These are phyloP conservation scores for Chytridiales sp. DNA, from an alignment of 371 early-diverging fungal species.

Conservation along the genomic window DNA sequence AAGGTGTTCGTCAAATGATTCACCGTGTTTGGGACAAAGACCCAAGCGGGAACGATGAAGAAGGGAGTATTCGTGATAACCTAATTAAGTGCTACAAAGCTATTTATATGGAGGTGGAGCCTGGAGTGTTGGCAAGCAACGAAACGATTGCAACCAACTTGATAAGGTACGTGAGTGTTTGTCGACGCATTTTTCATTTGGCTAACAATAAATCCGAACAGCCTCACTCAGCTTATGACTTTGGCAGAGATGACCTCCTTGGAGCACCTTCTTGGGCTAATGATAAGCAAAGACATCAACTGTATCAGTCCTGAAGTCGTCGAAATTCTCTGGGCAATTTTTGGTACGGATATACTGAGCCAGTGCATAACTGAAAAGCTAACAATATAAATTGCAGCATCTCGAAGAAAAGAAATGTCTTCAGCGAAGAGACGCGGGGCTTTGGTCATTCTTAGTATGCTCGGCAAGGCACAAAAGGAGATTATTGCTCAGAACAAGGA, in stretches of 20 bases:
- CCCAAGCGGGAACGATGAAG: slow-evolving; percentile 70
- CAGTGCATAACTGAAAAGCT: neutral
- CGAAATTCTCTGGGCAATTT: slow-evolving; percentile 83
- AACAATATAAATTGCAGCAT: slow-evolving; percentile 58
- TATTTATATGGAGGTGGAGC: slow-evolving; percentile 73
- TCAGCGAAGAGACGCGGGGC: slow-evolving; percentile 83
- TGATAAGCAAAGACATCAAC: slow-evolving; percentile 60
- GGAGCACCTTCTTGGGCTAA: slow-evolving; percentile 78
- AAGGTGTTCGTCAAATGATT: slow-evolving; percentile 88
- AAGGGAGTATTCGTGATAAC: slow-evolving; percentile 70
- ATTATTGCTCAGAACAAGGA: slow-evolving; percentile 82
- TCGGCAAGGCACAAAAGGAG: slow-evolving; percentile 77
- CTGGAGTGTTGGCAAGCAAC: slow-evolving; percentile 2
- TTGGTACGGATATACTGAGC: slow-evolving; percentile 48
- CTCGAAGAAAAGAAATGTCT: slow-evolving; percentile 63
- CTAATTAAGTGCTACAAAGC: slow-evolving; percentile 75
- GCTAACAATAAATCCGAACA: too few relatives aligned
- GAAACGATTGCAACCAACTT: slow-evolving; percentile 39
- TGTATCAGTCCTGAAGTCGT: slow-evolving; percentile 68
- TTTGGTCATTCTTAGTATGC: slow-evolving; percentile 86
- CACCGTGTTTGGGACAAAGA: slow-evolving; percentile 94
- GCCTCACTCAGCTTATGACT: slow-evolving; percentile 78
- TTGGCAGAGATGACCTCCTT: slow-evolving; percentile 92
- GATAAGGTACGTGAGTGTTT: slow-evolving; percentile 18
- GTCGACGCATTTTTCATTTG: too few relatives aligned